These are phyloP conservation scores for Sonneratia alba DNA, from an alignment of 345 rosid species.

Conservation along the genomic window DNA sequence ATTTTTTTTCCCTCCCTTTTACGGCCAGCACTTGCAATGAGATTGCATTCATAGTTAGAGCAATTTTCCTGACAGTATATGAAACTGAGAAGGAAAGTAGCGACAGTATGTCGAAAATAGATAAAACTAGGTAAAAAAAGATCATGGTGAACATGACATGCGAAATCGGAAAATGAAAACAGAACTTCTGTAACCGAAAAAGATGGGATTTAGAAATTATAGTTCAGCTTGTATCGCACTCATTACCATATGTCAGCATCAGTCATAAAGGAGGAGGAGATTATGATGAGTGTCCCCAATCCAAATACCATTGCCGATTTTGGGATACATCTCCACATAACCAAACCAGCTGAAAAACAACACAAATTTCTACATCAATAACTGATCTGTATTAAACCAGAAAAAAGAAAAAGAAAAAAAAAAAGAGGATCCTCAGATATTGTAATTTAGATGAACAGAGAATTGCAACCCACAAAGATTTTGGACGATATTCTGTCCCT, in stretches of 20 bases:
- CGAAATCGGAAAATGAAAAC: background rate
- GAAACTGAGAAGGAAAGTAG: background rate
- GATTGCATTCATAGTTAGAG: too few species aligned
- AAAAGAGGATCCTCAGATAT: background rate
- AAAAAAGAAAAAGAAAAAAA: too few species aligned
- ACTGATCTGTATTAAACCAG: too few species aligned
- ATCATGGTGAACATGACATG: too few species aligned
- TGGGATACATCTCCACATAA: slow-evolving; percentile 85
- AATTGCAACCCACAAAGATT: slow-evolving; percentile 42
- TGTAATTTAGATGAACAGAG: slow-evolving; percentile 9
- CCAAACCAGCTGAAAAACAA: slow-evolving; percentile 56
- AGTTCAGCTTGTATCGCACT: background rate
- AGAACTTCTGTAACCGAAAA: background rate
- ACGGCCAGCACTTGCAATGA: too few species aligned
- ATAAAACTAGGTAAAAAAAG: too few species aligned
- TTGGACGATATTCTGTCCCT: slow-evolving; percentile 48
- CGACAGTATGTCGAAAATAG: background rate
- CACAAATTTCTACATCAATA: background rate
- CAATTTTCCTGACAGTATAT: too few species aligned
- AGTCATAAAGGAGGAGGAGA: slow-evolving; percentile 68
- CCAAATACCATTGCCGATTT: slow-evolving; percentile 75
- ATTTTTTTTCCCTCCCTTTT: too few species aligned
- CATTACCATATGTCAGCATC: slow-evolving; percentile 62
- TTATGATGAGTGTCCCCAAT: slow-evolving; percentile 60
- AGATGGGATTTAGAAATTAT: background rate